phyloP scores from a whole-genome alignment of 1,284 basidiomycete species.

The Naganishia sp. region DNA sequence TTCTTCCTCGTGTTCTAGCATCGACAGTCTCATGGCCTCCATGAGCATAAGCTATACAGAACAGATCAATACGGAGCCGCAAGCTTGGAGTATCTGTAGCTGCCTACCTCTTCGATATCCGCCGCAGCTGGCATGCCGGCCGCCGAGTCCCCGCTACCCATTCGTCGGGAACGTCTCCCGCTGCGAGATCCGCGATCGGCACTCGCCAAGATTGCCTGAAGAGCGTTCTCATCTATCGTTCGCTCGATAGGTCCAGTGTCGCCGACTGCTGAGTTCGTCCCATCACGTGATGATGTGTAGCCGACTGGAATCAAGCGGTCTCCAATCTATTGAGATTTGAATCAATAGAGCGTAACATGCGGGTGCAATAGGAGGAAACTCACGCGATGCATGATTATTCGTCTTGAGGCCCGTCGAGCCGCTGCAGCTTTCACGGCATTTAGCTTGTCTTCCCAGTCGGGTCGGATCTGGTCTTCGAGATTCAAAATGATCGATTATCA shows the following conservation, averaged over 20 bases:
- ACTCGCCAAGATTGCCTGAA: slow-evolving; percentile 27
- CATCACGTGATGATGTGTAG: slow-evolving; percentile 63
- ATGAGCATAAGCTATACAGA: slow-evolving; percentile 83
- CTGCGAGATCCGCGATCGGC: slow-evolving; percentile 24
- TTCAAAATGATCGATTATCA: not conserved
- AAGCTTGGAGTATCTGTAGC: not conserved
- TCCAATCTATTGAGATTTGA: slow-evolving; percentile 62
- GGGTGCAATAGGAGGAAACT: slow-evolving; percentile 3
- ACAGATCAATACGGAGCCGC: not conserved
- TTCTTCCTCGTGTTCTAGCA: slow-evolving; percentile 77
- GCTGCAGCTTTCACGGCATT: slow-evolving; percentile 85
- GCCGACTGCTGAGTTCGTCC: slow-evolving; percentile 41
- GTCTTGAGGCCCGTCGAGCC: slow-evolving; percentile 82
- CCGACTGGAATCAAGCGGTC: slow-evolving; percentile 95
- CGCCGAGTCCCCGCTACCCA: slow-evolving; percentile 65
- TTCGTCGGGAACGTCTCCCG: slow-evolving; percentile 20
- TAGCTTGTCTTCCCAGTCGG: slow-evolving; percentile 91
- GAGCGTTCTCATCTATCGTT: slow-evolving; percentile 27
- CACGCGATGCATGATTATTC: slow-evolving; percentile 93
- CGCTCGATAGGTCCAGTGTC: slow-evolving; percentile 57
- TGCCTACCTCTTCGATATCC: slow-evolving; percentile 75
- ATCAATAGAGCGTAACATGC: no score
- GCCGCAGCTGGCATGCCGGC: slow-evolving; percentile 48
- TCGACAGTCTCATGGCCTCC: slow-evolving; percentile 96
- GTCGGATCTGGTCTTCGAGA: slow-evolving; percentile 77